A percentile compares a stretch with the other conserved stretches of the same genome.
phyloP scores from a whole-genome alignment of 1,139 yeast species.

The Zygoascus meyerae region DNA sequence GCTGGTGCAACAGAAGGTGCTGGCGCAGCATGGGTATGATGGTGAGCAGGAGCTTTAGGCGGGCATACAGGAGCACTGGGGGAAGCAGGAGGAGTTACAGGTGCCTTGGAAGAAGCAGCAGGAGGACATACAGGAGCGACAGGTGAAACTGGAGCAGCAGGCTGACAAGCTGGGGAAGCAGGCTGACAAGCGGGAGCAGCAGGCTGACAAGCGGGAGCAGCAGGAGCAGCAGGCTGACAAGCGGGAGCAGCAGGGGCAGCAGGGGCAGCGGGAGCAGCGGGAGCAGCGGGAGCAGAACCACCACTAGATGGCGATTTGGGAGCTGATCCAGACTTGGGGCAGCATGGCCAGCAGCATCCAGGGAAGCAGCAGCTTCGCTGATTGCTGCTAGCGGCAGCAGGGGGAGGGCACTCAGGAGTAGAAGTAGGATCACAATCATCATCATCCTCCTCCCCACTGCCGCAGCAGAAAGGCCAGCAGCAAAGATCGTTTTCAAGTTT shows the following conservation, averaged over 20 bases:
- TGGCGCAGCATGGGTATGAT: neutral
- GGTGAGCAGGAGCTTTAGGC: conserved; percentile 11
- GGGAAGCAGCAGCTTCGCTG: conserved; percentile 4
- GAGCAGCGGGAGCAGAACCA: neutral
- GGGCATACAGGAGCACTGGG: conserved; percentile 9
- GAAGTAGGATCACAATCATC: neutral
- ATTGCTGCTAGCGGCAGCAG: neutral
- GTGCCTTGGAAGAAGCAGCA: conserved; percentile 11
- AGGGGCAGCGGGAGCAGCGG: neutral
- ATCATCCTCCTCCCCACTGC: neutral
- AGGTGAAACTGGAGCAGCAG: conserved; percentile 11
- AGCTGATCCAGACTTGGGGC: conserved; percentile 1
- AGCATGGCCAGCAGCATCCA: neutral
- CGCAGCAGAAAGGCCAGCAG: conserved; percentile 9
- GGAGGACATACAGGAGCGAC: conserved; percentile 10
- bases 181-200: conserved; percentile 12
- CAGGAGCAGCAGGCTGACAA: conserved; percentile 8
- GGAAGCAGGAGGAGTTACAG: conserved; percentile 14
- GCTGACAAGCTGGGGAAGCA: conserved; percentile 7
- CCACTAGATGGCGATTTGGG: neutral
- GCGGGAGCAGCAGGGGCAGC: conserved; percentile 8
- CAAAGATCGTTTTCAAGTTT: conserved; percentile 4
- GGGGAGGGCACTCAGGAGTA: neutral
- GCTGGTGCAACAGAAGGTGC: conserved; percentile 14
- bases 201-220: no score